Conservation (phyloP, 2,329 filamentous ascomycete species). For the Penicillium sp. region DNA sequence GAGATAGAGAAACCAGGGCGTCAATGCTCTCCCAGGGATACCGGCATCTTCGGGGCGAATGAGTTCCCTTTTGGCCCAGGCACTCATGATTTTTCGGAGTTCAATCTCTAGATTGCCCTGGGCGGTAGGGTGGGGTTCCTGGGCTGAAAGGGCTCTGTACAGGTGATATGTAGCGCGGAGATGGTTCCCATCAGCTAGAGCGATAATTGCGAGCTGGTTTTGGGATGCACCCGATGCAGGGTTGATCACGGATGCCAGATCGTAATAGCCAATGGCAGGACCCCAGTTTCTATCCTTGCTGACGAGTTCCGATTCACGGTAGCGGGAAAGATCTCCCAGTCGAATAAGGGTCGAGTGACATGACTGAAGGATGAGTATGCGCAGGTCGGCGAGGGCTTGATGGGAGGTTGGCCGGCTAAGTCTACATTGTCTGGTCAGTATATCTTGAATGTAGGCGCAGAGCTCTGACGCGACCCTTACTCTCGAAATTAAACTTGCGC, state of each 20-base stretch:
- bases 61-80: constrained; percentile 59
- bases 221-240: constrained; percentile 79
- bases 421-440: constrained; percentile 26
- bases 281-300: constrained; percentile 76
- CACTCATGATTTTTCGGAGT: constrained; percentile 66
- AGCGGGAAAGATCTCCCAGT: constrained; percentile 86
- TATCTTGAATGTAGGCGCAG: not conserved
- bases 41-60: constrained; percentile 53
- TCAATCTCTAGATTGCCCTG: constrained; percentile 76
- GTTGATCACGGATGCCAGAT: constrained; percentile 74
- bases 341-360: constrained; percentile 83
- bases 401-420: constrained; percentile 48
- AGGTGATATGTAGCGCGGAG: constrained; percentile 87
- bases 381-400: constrained; percentile 53
- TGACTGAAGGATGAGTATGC: constrained; percentile 65
- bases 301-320: constrained; percentile 73
- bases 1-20: constrained; percentile 80
- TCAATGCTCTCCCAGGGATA: constrained; percentile 59
- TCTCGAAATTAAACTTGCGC: constrained; percentile 50
- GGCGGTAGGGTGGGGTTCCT: constrained; percentile 73
- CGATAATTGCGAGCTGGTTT: constrained; percentile 88
- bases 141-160: constrained; percentile 76
- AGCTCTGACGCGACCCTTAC: constrained; percentile 28
- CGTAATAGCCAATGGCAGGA: constrained; percentile 80
- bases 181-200: constrained; percentile 73